Conservation (phyloP, 73 alveolate species). For the Halteria grandinella region DNA sequence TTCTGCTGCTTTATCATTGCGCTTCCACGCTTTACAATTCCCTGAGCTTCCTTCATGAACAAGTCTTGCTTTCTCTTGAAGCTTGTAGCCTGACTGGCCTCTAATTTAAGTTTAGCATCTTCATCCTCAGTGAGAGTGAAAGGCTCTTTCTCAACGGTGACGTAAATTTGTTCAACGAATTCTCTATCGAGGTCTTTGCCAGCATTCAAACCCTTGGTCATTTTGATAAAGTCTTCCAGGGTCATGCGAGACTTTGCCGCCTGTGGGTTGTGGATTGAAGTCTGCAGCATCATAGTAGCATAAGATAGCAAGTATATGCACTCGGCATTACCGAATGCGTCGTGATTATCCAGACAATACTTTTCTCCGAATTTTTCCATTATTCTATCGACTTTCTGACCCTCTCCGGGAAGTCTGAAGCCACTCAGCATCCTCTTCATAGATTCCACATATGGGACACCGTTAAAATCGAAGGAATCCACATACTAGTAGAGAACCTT, state of each 20-base stretch:
- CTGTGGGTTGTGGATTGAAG: conserved; percentile 97
- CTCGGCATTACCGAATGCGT: conserved; percentile 82
- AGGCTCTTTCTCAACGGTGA: conserved; percentile 88
- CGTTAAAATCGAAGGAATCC: conserved; percentile 86
- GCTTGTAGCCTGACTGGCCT: conserved; percentile 70
- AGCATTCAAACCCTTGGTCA: conserved; percentile 81
- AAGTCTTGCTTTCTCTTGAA: conserved; percentile 81
- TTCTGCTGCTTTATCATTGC: conserved; percentile 73
- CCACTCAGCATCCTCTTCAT: conserved; percentile 85
- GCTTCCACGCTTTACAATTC: conserved; percentile 84
- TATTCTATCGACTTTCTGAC: conserved; percentile 96
- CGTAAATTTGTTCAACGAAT: conserved; percentile 81
- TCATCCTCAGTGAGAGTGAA: conserved; percentile 93
- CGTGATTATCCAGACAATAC: conserved; percentile 92
- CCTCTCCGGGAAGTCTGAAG: conserved; percentile 99
- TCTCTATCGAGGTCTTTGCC: conserved; percentile 84
- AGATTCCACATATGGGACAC: conserved; percentile 85
- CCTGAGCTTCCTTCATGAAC: conserved; percentile 81
- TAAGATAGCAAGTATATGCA: conserved; percentile 88
- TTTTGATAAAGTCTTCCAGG: conserved; percentile 75
- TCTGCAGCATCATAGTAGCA: conserved; percentile 96
- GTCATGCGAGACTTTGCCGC: conserved; percentile 85
- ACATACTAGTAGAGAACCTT: conserved; percentile 86
- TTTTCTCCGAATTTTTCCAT: conserved; percentile 96
- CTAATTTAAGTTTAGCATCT: conserved; percentile 86